Base-by-base conservation (phyloP, 805 yeast genomes). In the Saccharomyces eubayanus region DNA sequence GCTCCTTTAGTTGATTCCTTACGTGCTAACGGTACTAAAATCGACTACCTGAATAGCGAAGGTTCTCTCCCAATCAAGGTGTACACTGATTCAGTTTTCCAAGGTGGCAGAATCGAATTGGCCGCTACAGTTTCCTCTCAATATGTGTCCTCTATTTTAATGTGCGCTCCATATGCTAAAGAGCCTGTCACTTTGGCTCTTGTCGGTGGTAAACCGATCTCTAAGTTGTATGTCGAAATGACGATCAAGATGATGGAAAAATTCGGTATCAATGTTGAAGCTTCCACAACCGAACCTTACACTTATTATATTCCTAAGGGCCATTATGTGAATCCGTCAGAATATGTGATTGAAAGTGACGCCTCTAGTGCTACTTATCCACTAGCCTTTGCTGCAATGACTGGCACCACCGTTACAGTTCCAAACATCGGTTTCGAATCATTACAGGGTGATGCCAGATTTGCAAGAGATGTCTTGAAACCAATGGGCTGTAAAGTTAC, bases 341-440 rank as follows among this genome's bases (percentile, higher is more conserved):
- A 85, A 61, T 94, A 94, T 65, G 89, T 87, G 30, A 83, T 94
- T 60, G 99, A 94, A 72, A 87, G 96, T 14, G 99, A 94, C 71
- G 99, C 99, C 21, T 89, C 97, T 14, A 88, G 97, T 8, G 98
- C 99, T 1, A 94, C 99, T 10, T 94, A 94, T 63, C 99, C 99
- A 46, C 78, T 94, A 60, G 99, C 99, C 0, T 89, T 87, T 74
- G 98, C 99, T 53, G 99, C 99, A 10, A 75, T 94, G 75, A 89
- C 96, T 0, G 97, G 98, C 28, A 82, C 96, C 5, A 83, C 89
- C 9, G 89, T 95, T 58, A 89, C 96, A 0, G 80, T 94, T 61
- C 98, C 99, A 54, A 92, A 89, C 68, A 92, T 94, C 68, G 99
- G 99, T 4, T 83, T 84, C 12, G 74, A 86, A 49, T 92, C 98